Percentiles rank a stretch among this genome's conserved stretches.
These are phyloP conservation scores for Leccinum subgranulosum DNA, from an alignment of 768 basidiomycete species.

Conservation along the genomic window DNA sequence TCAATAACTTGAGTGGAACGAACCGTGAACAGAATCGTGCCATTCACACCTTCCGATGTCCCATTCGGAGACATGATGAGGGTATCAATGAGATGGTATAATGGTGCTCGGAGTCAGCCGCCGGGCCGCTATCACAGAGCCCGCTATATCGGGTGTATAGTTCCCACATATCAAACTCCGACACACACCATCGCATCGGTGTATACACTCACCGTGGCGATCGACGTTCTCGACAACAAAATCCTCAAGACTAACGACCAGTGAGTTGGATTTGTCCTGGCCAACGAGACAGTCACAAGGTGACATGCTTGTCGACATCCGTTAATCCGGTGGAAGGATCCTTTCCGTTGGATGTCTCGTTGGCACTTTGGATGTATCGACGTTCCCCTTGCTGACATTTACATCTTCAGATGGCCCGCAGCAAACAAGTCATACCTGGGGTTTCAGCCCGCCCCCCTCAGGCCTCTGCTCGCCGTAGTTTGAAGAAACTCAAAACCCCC, in stretches of 20 bases:
- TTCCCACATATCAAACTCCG: conserved; percentile 30
- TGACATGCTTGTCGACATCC: neutral
- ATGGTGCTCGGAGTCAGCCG: neutral
- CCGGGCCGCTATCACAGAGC: neutral
- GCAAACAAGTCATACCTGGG: conserved; percentile 77
- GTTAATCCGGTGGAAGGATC: conserved; percentile 3
- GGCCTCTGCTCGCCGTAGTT: conserved; percentile 74
- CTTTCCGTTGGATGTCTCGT: conserved; percentile 33
- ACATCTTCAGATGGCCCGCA: conserved; percentile 74
- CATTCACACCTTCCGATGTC: conserved; percentile 23
- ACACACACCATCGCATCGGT: conserved; percentile 4
- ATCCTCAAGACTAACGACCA: conserved; percentile 43
- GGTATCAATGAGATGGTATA: conserved; percentile 22
- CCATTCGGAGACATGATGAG: conserved; percentile 22
- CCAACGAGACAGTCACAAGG: neutral
- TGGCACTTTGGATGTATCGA: conserved; percentile 33
- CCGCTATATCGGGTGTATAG: conserved; percentile 15
- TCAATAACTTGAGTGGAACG: conserved; percentile 1
- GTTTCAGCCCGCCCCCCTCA: conserved; percentile 81
- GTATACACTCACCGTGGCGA: conserved; percentile 16
- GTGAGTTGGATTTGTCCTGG: conserved; percentile 35
- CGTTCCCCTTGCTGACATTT: conserved; percentile 16
- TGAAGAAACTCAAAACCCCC: conserved; percentile 81
- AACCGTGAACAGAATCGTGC: neutral
- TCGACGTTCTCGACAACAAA: conserved; percentile 32